Conservation (phyloP, 192 early-diverging fungal genomes). For the Lobosporangium transversale region DNA sequence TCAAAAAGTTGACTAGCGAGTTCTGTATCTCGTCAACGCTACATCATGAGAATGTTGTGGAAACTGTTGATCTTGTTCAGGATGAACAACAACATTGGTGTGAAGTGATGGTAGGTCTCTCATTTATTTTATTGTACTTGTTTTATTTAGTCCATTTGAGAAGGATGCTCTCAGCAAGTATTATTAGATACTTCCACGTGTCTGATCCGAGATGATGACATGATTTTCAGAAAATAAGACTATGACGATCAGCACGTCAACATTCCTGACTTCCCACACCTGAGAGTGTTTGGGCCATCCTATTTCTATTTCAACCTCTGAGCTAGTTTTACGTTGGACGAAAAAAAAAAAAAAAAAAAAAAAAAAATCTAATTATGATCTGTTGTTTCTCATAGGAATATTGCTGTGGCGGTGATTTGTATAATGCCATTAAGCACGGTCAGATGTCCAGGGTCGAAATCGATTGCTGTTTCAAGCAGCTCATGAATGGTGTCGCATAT, state of each 20-base stretch:
- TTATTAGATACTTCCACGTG: too few relatives aligned
- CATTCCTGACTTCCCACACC: too few relatives aligned
- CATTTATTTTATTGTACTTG: conserved; percentile 8
- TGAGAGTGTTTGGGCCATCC: too few relatives aligned
- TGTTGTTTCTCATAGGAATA: conserved; percentile 63
- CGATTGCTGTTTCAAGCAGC: conserved; percentile 94
- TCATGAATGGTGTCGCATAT: conserved; percentile 87
- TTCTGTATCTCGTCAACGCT: conserved; percentile 95
- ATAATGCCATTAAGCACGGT: conserved; percentile 76
- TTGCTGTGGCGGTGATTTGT: conserved; percentile 94
- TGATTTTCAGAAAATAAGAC: too few relatives aligned
- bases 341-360: too few relatives aligned
- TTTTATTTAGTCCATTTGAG: too few relatives aligned
- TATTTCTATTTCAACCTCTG: too few relatives aligned
- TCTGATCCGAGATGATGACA: too few relatives aligned
- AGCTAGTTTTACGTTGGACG: too few relatives aligned
- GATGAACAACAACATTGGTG: conserved; percentile 88
- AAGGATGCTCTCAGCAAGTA: too few relatives aligned
- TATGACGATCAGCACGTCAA: too few relatives aligned
- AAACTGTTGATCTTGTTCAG: conserved; percentile 94
- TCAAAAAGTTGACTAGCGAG: conserved; percentile 94
- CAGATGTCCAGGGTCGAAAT: conserved; percentile 79
- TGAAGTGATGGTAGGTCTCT: conserved; percentile 71
- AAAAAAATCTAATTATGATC: too few relatives aligned
- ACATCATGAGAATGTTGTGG: conserved; percentile 90